Percentiles rank a stretch among this genome's conserved stretches.
Evolutionary conservation across 1,284 basidiomycete genomes (phyloP).

Genomic region (Sparassis latifolia): DNA sequence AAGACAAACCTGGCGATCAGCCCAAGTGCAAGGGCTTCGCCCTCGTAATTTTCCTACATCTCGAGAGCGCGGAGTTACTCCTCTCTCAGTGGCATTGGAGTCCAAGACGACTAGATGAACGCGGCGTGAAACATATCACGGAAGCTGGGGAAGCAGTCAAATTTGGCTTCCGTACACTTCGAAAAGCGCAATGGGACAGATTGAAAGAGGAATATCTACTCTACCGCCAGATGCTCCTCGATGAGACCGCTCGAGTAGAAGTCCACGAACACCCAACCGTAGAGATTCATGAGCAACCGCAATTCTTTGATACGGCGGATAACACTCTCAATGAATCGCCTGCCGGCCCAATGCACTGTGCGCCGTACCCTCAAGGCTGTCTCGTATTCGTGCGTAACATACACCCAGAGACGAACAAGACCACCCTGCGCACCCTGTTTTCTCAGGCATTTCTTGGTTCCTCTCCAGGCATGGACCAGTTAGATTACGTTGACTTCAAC

Average conservation of each 20-base stretch:
- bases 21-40: conserved; percentile 69
- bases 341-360: conserved; percentile 9
- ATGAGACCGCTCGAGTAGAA: conserved; percentile 30
- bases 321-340: neutral
- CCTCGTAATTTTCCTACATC: conserved; percentile 45
- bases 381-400: conserved; percentile 65
- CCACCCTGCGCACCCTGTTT: conserved; percentile 60
- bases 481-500: conserved; percentile 73
- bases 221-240: conserved; percentile 46
- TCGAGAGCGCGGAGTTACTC: conserved; percentile 35
- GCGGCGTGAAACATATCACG: neutral
- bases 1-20: conserved; percentile 43
- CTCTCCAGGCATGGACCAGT: conserved; percentile 18
- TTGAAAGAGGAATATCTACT: conserved; percentile 60
- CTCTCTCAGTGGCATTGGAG: conserved; percentile 57
- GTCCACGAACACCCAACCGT: neutral
- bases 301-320: neutral
- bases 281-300: neutral
- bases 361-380: conserved; percentile 54
- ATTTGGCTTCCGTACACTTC: conserved; percentile 52
- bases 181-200: conserved; percentile 53
- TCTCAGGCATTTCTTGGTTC: conserved; percentile 28
- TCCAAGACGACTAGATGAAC: conserved; percentile 6
- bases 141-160: conserved; percentile 37
- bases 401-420: conserved; percentile 70